A percentile compares a stretch with the other conserved stretches of the same genome.
phyloP scores from a whole-genome alignment of 768 basidiomycete genomes.

The Termitomyces bulborhizus region DNA sequence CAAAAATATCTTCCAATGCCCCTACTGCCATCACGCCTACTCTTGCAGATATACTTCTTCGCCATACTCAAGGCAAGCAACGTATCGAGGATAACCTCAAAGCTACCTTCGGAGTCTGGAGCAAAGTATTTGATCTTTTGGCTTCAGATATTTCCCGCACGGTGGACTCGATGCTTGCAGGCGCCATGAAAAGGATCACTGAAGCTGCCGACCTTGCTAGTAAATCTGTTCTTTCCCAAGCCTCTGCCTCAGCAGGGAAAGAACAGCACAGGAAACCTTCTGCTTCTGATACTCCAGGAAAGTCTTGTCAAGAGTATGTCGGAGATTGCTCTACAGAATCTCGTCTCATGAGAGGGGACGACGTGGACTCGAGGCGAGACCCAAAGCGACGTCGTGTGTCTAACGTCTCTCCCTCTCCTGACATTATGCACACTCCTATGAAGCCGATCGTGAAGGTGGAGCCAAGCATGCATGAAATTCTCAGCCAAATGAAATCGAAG shows the following conservation, averaged over 20 bases:
- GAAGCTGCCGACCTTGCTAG: constrained; percentile 12
- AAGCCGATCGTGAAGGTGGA: constrained; percentile 11
- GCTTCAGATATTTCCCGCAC: constrained; percentile 32
- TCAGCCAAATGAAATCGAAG: constrained; percentile 41
- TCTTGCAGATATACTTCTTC: constrained; percentile 37
- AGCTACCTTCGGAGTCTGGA: constrained; percentile 41
- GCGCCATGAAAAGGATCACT: constrained; percentile 25
- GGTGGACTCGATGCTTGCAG: constrained; percentile 26
- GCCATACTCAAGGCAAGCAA: constrained; percentile 36
- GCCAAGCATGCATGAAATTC: constrained; percentile 19
- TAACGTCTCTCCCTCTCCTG: constrained; percentile 1
- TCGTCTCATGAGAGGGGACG: background rate
- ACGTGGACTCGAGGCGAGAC: constrained; percentile 11
- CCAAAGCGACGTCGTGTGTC: constrained; percentile 22
- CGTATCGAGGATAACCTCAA: constrained; percentile 31
- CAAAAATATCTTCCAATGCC: constrained; percentile 36
- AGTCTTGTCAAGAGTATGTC: background rate
- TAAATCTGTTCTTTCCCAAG: background rate
- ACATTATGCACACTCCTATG: constrained; percentile 7
- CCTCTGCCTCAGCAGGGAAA: background rate
- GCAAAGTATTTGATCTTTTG: constrained; percentile 35
- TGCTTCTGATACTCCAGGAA: background rate
- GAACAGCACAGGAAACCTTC: background rate
- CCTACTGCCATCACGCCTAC: constrained; percentile 36
- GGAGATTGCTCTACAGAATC: background rate